A percentile compares a stretch with the other conserved stretches of the same genome.
Conservation (phyloP, 176 grass and related monocot genomes). For the Elymus sibiricus region DNA sequence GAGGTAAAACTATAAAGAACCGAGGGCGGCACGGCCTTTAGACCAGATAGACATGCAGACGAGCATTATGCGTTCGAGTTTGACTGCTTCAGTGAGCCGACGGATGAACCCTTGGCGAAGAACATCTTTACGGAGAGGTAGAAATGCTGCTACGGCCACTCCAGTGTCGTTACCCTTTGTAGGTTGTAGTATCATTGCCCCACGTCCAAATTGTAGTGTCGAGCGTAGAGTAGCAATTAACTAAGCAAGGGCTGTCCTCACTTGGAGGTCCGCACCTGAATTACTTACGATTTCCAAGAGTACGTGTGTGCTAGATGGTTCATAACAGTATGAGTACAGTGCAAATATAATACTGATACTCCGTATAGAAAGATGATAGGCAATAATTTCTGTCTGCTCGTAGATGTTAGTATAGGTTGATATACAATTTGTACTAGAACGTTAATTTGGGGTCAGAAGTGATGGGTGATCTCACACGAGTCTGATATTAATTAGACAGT, state of each 20-base stretch:
- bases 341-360: background rate
- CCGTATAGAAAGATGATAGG: background rate
- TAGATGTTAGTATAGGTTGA: background rate
- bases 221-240: background rate
- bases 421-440: background rate
- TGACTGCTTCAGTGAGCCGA: background rate
- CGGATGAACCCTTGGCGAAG: background rate
- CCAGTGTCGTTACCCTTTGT: background rate
- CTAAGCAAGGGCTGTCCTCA: conserved; percentile 15
- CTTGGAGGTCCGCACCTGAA: background rate
- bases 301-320: conserved; percentile 32
- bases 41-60: background rate
- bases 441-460: background rate
- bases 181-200: background rate
- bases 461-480: background rate
- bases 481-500: background rate
- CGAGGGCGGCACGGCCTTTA: background rate
- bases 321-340: background rate
- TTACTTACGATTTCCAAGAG: conserved; percentile 22
- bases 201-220: background rate
- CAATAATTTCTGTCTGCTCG: conserved; percentile 13
- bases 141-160: background rate
- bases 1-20: conserved; percentile 2
- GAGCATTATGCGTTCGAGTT: conserved; percentile 1
- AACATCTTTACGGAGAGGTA: background rate